These are phyloP conservation scores for Ceriops tagal DNA, from an alignment of 345 rosid species.

Conservation along the genomic window DNA sequence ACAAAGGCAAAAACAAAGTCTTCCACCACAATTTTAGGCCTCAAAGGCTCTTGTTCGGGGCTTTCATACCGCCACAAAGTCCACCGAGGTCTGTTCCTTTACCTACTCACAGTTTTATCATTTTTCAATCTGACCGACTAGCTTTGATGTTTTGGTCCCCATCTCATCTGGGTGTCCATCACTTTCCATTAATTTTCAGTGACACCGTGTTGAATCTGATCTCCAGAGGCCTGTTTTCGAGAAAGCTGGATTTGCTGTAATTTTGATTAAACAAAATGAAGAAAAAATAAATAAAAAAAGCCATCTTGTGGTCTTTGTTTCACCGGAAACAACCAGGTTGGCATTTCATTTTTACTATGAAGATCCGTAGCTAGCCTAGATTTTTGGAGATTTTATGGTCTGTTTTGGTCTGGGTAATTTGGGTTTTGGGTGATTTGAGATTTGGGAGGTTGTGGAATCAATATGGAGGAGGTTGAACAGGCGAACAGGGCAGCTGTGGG, in stretches of 20 bases:
- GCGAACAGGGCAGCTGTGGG: constrained; percentile 80
- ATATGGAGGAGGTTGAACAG: constrained; percentile 89
- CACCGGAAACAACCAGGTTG: constrained; percentile 29
- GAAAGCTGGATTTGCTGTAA: background rate
- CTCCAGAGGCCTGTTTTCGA: background rate
- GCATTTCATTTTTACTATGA: constrained; percentile 12
- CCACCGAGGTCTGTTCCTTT: constrained; percentile 43
- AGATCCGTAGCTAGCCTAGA: constrained; percentile 17
- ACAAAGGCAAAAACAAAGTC: constrained; percentile 45
- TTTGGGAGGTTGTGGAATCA: constrained; percentile 18
- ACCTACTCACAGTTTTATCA: constrained; percentile 5
- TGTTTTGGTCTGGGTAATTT: constrained; percentile 15
- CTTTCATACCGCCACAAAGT: constrained; percentile 37
- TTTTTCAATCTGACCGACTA: background rate
- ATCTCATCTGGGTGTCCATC: constrained; percentile 1
- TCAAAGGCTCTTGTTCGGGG: constrained; percentile 58
- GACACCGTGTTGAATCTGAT: background rate
- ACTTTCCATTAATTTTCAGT: background rate
- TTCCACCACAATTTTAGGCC: constrained; percentile 68
- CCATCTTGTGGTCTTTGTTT: constrained; percentile 4
- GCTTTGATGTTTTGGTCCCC: background rate
- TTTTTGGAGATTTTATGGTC: constrained; percentile 18
- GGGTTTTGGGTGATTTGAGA: constrained; percentile 26
- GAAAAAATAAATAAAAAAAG: background rate
- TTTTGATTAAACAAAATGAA: constrained; percentile 4